Conservation (phyloP, 768 basidiomycete genomes). For the Crucibulum laeve region DNA sequence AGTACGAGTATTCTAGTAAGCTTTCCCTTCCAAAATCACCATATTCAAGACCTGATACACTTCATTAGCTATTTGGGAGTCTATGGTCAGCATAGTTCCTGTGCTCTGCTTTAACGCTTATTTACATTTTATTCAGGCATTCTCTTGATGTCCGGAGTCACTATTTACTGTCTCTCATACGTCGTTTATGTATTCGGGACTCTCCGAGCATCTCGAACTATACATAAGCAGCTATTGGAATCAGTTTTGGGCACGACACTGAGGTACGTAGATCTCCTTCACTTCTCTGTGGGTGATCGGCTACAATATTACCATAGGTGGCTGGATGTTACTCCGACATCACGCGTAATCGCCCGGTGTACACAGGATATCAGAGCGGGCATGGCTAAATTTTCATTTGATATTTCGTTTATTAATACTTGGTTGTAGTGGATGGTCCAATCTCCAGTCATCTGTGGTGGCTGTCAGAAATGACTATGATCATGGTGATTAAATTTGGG, state of each 20-base stretch:
- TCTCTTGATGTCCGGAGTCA: slow-evolving; percentile 37
- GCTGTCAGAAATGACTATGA: slow-evolving; percentile 21
- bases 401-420: slow-evolving; percentile 30
- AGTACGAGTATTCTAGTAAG: slow-evolving; percentile 31
- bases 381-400: slow-evolving; percentile 27
- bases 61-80: neutral
- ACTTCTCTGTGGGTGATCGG: too few species aligned
- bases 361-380: slow-evolving; percentile 49
- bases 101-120: neutral
- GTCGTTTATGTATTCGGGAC: slow-evolving; percentile 37
- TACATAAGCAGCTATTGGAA: slow-evolving; percentile 42
- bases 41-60: slow-evolving; percentile 12
- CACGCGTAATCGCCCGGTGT: slow-evolving; percentile 51
- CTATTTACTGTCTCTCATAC: slow-evolving; percentile 26
- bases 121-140: slow-evolving; percentile 17
- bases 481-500: slow-evolving; percentile 32
- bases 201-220: slow-evolving; percentile 41
- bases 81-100: neutral
- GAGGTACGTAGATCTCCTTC: slow-evolving; percentile 24
- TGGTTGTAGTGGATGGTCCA: slow-evolving; percentile 44
- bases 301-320: slow-evolving; percentile 25
- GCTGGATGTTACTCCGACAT: slow-evolving; percentile 30
- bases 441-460: slow-evolving; percentile 23
- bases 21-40: slow-evolving; percentile 11
- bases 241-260: slow-evolving; percentile 52